Evolutionary conservation across 1,284 basidiomycete genomes (phyloP), one percentile per base, ranked within the genome.

Genomic region (Papiliotrema terrestris): DNA sequence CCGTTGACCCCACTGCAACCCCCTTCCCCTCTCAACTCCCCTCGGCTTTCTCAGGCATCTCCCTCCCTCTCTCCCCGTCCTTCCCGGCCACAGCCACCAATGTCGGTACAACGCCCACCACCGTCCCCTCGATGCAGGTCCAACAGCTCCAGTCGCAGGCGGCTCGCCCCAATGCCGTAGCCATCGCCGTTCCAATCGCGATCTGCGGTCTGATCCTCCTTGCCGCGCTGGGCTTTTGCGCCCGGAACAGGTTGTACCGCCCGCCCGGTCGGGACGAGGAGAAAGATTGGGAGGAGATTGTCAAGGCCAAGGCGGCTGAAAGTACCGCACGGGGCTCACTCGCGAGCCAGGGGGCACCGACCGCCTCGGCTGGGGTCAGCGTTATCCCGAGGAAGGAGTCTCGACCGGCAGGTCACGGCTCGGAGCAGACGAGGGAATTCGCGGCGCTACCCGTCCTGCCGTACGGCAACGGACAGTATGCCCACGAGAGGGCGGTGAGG

Each of bases 191-290:
- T 11, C 62, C 62, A 2, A 38, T 65, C 8, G 49, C 56, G 5
- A 42, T 65, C 5, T 60, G 58, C 45, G 63, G 60, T 8, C 22
- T 60, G 26, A 62, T 65, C 42, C 39, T 52, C 3, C 43, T 65
- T 15, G 32, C 43, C 32, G 54, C 60, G 8, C 43, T 65, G 45
- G 45, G 62, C n/a, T 62, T 55, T 36, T 65, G 60, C 39, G 56
- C 58, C 1, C 39, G 57, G 22, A 55, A 47, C 9, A 56, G 42
- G 45, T 17, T 50, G 26, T 54, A 56, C n/a, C n/a, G 55, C 14
- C 54, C 54, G 17, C 41, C 48, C 11, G 51, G 49, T 2, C 13
- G 32, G 1, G 46, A 56, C 25, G 38, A 43, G 25, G 50, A 58
- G 41, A 53, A 48, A 15, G 48, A 57, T 36, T 62, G 60, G 60